Base-by-base conservation (phyloP, 805 yeast genomes). In the Kuraishia floccosa region DNA sequence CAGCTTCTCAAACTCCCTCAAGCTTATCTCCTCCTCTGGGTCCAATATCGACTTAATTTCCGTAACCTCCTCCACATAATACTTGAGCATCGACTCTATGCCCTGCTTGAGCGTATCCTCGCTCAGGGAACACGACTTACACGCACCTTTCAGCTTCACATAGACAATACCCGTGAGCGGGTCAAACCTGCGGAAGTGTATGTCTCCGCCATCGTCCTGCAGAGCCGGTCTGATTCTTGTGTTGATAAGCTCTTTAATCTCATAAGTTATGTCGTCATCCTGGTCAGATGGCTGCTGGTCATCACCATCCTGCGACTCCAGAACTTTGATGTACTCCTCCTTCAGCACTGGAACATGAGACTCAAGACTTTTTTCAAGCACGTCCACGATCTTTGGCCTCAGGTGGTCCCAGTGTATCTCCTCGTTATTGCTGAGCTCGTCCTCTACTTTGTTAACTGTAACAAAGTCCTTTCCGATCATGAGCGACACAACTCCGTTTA, bases 1-100 rank as follows among this genome's bases (percentile, higher is more conserved):
- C 32, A 86, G 66, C 54, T 83, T 82, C 46, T 83, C 89, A 53
- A 84, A 85, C 54, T 86, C 94, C 39, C 72, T 69, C 30, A 83
- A 52, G 1, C 94, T 89, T 24, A 85, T 67, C 52, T 56, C 60
- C 34, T 56, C 62, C 39, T 56, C 62, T 10, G 59, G 59, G 29
- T 56, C 62, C 31, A 56, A 32, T 3, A 55, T 44, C 2, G 56
- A 44, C 39, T 57, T 64, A 6, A 76, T 84, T 30, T 61, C 58
- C 37, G 64, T 62, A 13, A 76, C 83, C 42, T 76, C 85, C 35
- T 76, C 83, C 21, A 76, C 68, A 47, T 76, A 76, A 50, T 74
- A 72, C 43, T 72, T 76, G 50, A 76, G 54, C 85, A 76, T 76
- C 27, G 75, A 63, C 47, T 76, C 84, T 30, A 76, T 76, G 15